A percentile compares a stretch with the other conserved stretches of the same genome.
Conservation (phyloP, 1,284 basidiomycete genomes). For the Pascua guehoae region DNA sequence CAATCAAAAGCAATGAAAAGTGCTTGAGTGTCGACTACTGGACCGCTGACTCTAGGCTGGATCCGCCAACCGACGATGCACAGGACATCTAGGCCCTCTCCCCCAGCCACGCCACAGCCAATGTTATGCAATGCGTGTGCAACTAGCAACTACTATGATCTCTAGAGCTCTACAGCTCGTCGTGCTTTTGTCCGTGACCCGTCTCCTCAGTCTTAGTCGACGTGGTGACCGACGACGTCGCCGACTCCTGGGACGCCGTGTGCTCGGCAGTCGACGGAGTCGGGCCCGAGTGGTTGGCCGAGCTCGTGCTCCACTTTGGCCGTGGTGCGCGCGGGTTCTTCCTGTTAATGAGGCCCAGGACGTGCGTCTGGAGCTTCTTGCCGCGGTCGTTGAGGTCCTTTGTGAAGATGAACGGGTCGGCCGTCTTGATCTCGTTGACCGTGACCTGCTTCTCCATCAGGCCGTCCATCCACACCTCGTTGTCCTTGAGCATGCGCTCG, state of each 20-base stretch:
- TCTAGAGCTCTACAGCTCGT: not conserved
- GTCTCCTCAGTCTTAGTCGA: not conserved
- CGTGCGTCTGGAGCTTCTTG: conserved; percentile 69
- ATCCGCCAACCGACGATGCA: no score
- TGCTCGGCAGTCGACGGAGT: not conserved
- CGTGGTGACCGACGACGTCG: not conserved
- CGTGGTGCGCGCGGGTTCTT: conserved; percentile 13
- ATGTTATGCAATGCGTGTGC: no score
- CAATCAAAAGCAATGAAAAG: no score
- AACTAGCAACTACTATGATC: not conserved
- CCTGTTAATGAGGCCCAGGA: conserved; percentile 41
- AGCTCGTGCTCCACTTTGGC: conserved; percentile 3
- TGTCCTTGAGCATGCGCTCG: conserved; percentile 67
- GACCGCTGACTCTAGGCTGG: no score
- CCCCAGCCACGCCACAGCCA: no score
- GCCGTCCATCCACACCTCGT: conserved; percentile 73
- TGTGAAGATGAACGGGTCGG: conserved; percentile 72
- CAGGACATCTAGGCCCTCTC: no score
- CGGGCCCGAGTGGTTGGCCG: not conserved
- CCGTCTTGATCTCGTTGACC: conserved; percentile 61
- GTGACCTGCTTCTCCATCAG: conserved; percentile 73
- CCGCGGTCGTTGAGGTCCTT: conserved; percentile 76
- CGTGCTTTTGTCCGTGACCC: not conserved
- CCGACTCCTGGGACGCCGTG: not conserved
- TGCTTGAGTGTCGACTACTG: no score